Evolutionary conservation across 192 early-diverging fungal species (phyloP), one percentile per base, ranked within the genome.

Genomic region (Coemansia sp.): DNA sequence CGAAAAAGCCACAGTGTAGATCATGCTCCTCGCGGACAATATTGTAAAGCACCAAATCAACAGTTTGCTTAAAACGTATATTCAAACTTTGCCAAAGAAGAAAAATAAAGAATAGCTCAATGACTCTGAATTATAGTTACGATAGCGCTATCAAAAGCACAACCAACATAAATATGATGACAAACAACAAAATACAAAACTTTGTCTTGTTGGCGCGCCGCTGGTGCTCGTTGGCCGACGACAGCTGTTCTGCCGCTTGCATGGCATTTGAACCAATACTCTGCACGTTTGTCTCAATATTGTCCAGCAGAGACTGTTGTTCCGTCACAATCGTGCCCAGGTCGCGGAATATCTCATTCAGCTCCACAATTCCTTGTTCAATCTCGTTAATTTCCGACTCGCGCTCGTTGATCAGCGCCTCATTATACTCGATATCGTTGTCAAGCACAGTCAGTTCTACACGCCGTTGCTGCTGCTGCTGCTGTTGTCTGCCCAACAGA

Each of bases 331-430:
- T 85, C 4, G 94, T 95, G 0, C 93, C 94, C 47, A 99, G 70
- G 81, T 98, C 95, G 59, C 94, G 79, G 73, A 99, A 99, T 62
- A 99, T 93, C 73, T 98, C 95, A 74, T 98, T 99, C 17, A 99
- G 83, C 69, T 98, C 94, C 4, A 85, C 86, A 51, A 98, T 97
- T 21, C 92, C 94, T 59, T 88, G 86, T 70, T 98, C 96, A 69
- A 99, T 95, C 49, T 91, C 91, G 52, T 85, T 84, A 21, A 99
- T 88, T 60, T 98, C 97, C 23, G 86, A 85, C 66, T 99, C 97
- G 19, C 97, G 87, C 80, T 99, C 96, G 14, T 85, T 85, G 67
- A 99, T 99, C 39, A 99, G 69, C 1, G 86, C 84, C 69, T 98
- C 95, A 73, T 99, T 99, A 65, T 90, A 96, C 74, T 95, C 92